These are phyloP conservation scores for Aristolochia fimbriata DNA, from an alignment of 164 flowering plant species.

Conservation along the genomic window DNA sequence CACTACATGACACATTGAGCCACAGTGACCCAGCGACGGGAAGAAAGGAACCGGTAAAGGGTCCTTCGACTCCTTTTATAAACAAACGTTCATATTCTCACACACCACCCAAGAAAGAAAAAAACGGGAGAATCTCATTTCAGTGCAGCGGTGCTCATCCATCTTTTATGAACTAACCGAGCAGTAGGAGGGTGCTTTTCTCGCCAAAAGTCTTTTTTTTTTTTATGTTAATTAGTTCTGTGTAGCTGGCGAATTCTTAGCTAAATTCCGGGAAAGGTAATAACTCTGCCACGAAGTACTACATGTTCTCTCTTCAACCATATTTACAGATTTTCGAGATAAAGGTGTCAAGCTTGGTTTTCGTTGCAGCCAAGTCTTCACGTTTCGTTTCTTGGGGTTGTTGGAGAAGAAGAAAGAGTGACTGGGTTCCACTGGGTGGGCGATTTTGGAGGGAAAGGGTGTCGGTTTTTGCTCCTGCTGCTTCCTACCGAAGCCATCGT, in stretches of 20 bases:
- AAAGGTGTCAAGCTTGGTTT: too few relatives aligned
- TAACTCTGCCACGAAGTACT: neutral
- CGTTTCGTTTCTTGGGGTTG: too few relatives aligned
- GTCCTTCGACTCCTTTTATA: neutral
- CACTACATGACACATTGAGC: too few relatives aligned
- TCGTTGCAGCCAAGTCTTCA: too few relatives aligned
- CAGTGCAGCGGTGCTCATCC: neutral
- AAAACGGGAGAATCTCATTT: neutral
- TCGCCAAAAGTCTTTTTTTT: neutral
- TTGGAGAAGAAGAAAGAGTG: too few relatives aligned
- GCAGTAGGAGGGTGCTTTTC: neutral
- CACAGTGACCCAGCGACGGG: too few relatives aligned
- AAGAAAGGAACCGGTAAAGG: neutral
- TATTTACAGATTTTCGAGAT: too few relatives aligned
- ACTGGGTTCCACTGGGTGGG: too few relatives aligned
- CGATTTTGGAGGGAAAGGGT: too few relatives aligned
- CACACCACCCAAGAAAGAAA: constrained; percentile 7
- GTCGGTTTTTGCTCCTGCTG: too few relatives aligned
- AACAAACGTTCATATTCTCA: constrained; percentile 2
- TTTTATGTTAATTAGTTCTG: neutral
- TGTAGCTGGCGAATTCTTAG: neutral
- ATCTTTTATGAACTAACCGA: neutral
- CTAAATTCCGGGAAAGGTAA: neutral
- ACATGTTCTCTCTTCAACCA: too few relatives aligned
- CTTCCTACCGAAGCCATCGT: too few relatives aligned